Base-by-base conservation (phyloP, 352 stramenopile species). In the Thalassiosira sp. region DNA sequence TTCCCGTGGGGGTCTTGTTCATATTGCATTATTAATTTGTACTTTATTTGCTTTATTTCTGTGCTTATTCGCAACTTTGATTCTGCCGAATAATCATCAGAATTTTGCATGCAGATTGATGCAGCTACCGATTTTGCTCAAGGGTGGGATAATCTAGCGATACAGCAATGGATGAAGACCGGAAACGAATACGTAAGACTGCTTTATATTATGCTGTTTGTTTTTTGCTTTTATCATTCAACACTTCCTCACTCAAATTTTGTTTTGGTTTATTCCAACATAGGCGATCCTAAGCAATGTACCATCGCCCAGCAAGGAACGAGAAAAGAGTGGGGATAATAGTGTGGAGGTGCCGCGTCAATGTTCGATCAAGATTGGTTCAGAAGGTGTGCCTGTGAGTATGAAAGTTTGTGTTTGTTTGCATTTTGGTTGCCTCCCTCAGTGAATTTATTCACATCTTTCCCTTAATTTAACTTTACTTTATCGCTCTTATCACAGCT, bases 101-200 rank as follows among this genome's bases (percentile, higher is more conserved):
- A 94, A 69, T 95, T 94, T 80, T 95, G 91, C 80, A 89, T 95
- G 80, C 85, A 94, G 78, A 89, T 93, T 58, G 89, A 94, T 84
- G 77, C 88, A 1, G 84, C 93, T 40, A 88, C 76, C 8, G 72
- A 87, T 28, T 94, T 95, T 69, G 77, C 76, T 0, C 13, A 82
- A 24, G 54, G 84, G 22, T 95, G 91, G 91, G 91, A 95, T 78
- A 63, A 60, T 28, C 56, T 77, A 2, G 60, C 88, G 5, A 67
- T 89, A 33, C 11, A 78, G 20, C 76, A 95, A 67, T 95, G 89
- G 89, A 71, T 40, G 22, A 72, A 51, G 20, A 84, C 88, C 15
- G 48, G 77, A 7, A 95, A 95, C 76, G 91, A 95, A 82, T 94
- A 93, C 79, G 91, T n/a, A n/a, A n/a, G n/a, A n/a, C n/a, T n/a